These are phyloP conservation scores for Metschnikowia proteae DNA, from an alignment of 805 yeast genomes.

Conservation along the genomic window DNA sequence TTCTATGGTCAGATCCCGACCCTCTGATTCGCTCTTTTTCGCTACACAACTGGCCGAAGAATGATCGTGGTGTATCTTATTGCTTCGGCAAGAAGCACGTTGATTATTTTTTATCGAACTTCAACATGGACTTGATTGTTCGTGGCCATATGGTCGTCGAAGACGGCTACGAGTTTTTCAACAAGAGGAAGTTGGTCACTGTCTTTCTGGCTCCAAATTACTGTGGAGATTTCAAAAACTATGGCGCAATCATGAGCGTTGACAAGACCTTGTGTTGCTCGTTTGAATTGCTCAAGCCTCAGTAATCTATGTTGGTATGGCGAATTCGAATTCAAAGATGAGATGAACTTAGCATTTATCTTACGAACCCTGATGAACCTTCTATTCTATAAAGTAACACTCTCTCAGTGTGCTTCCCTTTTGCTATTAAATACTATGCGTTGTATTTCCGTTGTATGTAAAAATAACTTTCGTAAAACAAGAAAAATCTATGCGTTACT, in stretches of 20 bases:
- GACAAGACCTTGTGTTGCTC: conserved; percentile 65
- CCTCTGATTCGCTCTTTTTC: conserved; percentile 34
- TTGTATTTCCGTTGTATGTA: conserved; percentile 1
- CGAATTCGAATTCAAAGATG: neutral
- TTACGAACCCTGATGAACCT: conserved; percentile 6
- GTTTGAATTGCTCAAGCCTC: conserved; percentile 66
- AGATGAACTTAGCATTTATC: conserved; percentile 1
- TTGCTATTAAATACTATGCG: conserved; percentile 3
- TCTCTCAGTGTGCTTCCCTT: neutral
- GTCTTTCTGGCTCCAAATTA: conserved; percentile 82
- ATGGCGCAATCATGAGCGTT: conserved; percentile 78
- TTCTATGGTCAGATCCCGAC: conserved; percentile 83
- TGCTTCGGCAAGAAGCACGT: conserved; percentile 73
- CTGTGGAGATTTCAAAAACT: conserved; percentile 76
- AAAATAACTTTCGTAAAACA: neutral
- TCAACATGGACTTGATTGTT: conserved; percentile 72
- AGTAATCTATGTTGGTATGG: conserved; percentile 7
- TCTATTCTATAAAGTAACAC: neutral
- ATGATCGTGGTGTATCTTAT: conserved; percentile 80
- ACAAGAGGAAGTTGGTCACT: conserved; percentile 69
- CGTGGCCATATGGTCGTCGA: conserved; percentile 90
- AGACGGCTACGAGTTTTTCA: conserved; percentile 82
- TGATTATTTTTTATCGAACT: conserved; percentile 60
- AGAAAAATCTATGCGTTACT: neutral
- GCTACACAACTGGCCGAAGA: conserved; percentile 63